These are phyloP conservation scores for Oleoguttula mirabilis DNA, from an alignment of 495 filamentous ascomycete genomes.

Conservation along the genomic window DNA sequence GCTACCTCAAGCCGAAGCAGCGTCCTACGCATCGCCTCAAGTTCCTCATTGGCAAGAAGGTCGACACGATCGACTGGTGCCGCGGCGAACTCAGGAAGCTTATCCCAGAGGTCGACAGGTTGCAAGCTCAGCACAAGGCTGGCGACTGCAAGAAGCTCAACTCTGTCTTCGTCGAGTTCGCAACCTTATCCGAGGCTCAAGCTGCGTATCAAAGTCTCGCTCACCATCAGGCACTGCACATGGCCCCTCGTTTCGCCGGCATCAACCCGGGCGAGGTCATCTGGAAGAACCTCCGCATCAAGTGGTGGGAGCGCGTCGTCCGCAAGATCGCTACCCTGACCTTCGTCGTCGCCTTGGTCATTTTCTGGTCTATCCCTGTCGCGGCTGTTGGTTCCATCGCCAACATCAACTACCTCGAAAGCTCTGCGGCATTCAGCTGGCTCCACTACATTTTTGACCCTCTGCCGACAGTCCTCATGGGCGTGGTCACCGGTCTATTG, in stretches of 20 bases:
- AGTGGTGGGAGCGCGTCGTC: conserved; percentile 74
- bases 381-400: conserved; percentile 76
- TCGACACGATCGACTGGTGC: conserved; percentile 90
- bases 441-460: conserved; percentile 58
- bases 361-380: conserved; percentile 95
- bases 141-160: conserved; percentile 55
- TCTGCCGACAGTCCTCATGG: conserved; percentile 59
- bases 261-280: conserved; percentile 75
- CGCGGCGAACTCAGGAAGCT: conserved; percentile 69
- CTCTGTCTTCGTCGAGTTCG: conserved; percentile 84
- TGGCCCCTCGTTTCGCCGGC: conserved; percentile 84
- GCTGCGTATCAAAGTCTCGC: conserved; percentile 72
- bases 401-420: conserved; percentile 60
- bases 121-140: conserved; percentile 60
- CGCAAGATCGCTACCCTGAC: conserved; percentile 56
- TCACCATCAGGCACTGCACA: conserved; percentile 81
- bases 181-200: conserved; percentile 69
- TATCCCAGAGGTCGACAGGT: conserved; percentile 63
- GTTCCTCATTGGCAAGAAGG: conserved; percentile 74
- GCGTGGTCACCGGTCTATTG: conserved; percentile 74
- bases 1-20: conserved; percentile 61
- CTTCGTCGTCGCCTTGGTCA: conserved; percentile 65
- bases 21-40: conserved; percentile 79
- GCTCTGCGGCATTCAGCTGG: conserved; percentile 41
- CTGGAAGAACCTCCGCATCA: conserved; percentile 76